A percentile compares a stretch with the other conserved stretches of the same genome.
phyloP scores from a whole-genome alignment of 208 protist genomes.

The Trypanosoma mega region DNA sequence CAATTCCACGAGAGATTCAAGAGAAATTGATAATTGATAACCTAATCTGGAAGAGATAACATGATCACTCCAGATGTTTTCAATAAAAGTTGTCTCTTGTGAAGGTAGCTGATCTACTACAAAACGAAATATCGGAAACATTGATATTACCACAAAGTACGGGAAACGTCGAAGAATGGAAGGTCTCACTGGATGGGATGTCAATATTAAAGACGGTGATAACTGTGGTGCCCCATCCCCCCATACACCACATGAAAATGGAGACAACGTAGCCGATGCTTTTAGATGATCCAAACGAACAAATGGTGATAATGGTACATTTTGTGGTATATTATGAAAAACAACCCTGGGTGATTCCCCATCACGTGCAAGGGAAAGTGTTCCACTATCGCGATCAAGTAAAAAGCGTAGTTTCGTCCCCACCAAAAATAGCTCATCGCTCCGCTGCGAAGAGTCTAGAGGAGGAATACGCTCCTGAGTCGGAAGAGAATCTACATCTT shows the following conservation, averaged over 20 bases:
- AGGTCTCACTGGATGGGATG: constrained; percentile 63
- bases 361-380: constrained; percentile 72
- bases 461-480: constrained; percentile 65
- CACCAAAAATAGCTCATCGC: constrained; percentile 40
- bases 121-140: constrained; percentile 49
- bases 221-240: constrained; percentile 3
- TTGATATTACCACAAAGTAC: constrained; percentile 51
- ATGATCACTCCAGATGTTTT: constrained; percentile 53
- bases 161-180: constrained; percentile 70
- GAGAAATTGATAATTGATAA: constrained; percentile 54
- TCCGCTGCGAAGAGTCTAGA: constrained; percentile 34
- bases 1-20: constrained; percentile 54
- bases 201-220: constrained; percentile 15
- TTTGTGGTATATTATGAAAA: constrained; percentile 69
- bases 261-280: constrained; percentile 65
- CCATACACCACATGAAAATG: constrained; percentile 42
- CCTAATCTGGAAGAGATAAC: constrained; percentile 52
- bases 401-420: constrained; percentile 86
- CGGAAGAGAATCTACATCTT: constrained; percentile 81
- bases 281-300: constrained; percentile 85
- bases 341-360: constrained; percentile 73
- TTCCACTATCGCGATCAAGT: constrained; percentile 66
- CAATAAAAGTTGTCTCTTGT: constrained; percentile 39
- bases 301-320: constrained; percentile 70
- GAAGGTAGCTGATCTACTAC: constrained; percentile 53